Base-by-base conservation (phyloP, 768 basidiomycete genomes). In the Pisolithus sp. region DNA sequence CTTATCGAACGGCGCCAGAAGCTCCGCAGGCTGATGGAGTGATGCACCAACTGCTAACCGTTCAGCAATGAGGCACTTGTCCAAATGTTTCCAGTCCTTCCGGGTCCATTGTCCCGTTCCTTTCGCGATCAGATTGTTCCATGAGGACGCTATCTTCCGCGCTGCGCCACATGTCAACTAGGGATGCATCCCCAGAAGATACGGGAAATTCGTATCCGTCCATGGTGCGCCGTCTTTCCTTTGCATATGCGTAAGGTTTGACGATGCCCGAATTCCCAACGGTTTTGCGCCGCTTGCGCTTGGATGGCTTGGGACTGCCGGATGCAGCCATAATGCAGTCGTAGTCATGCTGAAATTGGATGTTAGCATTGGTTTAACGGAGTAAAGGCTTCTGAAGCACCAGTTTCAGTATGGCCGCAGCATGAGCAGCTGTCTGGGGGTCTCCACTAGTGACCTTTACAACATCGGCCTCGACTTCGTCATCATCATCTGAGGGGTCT, bases 391-490 rank as follows among this genome's bases (percentile, higher is more conserved):
- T 12, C 5, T 49, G 42, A 12, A 66, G n/a, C 46, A 90, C 91
- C 76, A 89, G 78, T 68, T 88, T 92, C 59, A 96, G 73, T 53
- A 96, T 93, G 0, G 93, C 93, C 31, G 90, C 93, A n/a, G 93
- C 93, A 45, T 89, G 73, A 2, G 93, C 93, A 43, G 93, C 93
- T 17, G 90, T 90, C 53, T 77, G 76, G 2, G 93, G 89, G 66
- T 95, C 89, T 20, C 81, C 79, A 53, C 89, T 91, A 2, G 84
- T 84, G 54, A 95, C 88, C 70, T 89, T 86, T 56, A 96, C 82
- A 5, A 94, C 71, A 42, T 72, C 72, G 28, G 58, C 51, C 4
- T 71, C 66, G 24, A 68, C 59, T 18, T 64, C 69, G 10, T 62
- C 69, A 21, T 66, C 69, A 2, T 62, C 64, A 26, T 62, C 67